A percentile compares a stretch with the other conserved stretches of the same genome.
Conservation (phyloP, 306 rosid genomes). For the Prinsepia uniflora region DNA sequence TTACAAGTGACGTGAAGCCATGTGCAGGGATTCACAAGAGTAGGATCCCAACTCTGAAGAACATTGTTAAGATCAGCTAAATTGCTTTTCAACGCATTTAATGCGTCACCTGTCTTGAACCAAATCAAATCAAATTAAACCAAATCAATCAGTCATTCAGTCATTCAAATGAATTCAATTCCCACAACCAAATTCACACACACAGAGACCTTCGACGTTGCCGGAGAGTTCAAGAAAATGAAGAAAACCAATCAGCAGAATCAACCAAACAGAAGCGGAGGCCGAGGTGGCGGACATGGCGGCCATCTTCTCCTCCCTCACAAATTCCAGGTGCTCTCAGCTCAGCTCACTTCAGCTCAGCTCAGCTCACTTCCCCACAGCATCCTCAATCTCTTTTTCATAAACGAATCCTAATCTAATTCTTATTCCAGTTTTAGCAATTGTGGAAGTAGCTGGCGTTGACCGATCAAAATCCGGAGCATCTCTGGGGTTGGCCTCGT, state of each 20-base stretch:
- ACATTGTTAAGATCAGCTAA: conserved; percentile 82
- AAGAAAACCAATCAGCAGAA: conserved; percentile 51
- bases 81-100: conserved; percentile 71
- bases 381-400: neutral
- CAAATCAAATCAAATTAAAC: neutral
- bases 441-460: neutral
- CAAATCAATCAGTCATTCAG: conserved; percentile 17
- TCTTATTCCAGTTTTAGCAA: neutral
- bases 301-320: neutral
- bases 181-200: neutral
- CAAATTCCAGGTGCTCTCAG: conserved; percentile 11
- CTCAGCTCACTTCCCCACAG: neutral
- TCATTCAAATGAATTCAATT: conserved; percentile 15
- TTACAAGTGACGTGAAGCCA: conserved; percentile 96
- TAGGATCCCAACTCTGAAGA: conserved; percentile 89
- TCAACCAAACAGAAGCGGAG: conserved; percentile 40
- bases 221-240: conserved; percentile 40
- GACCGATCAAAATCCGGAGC: conserved; percentile 9
- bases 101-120: conserved; percentile 70
- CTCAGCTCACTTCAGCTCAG: neutral
- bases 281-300: neutral
- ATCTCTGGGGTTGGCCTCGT: neutral
- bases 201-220: conserved; percentile 60
- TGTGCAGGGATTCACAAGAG: conserved; percentile 91
- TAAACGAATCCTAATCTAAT: neutral